Base-by-base conservation (phyloP, 2,329 filamentous ascomycete genomes). In the Colletotrichum eleusines region DNA sequence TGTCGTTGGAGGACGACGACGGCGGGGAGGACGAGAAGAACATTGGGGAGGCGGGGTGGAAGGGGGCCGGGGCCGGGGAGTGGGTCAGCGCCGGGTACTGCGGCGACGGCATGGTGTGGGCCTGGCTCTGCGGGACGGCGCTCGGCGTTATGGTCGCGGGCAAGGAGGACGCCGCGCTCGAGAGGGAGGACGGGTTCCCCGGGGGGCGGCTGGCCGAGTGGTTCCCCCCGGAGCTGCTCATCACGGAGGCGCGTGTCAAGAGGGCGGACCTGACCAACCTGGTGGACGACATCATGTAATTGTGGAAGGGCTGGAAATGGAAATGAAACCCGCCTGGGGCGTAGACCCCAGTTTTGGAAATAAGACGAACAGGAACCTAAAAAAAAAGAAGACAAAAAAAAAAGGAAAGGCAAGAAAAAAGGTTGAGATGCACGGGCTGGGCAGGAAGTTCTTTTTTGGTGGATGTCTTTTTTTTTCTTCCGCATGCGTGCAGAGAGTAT, bases 101-200 rank as follows among this genome's bases (percentile, higher is more conserved):
- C 53, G 86, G 86, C 18, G 83, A 87, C 53, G 86, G 86, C 5
- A 87, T 88, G 85, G 83, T 84, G 2, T 85, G 82, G 80, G 83
- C 85, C 3, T 88, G 86, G 85, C 80, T 86, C 18, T 85, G 81
- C 54, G 86, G 85, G 0, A 81, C 80, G 14, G 86, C 85, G 0
- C 51, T 86, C 62, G 85, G 79, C 0, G 72, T 84, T 3, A 86
- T 86, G 84, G 76, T 88, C 11, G 73, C 82, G 0, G 83, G 82
- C 0, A 79, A 75, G 42, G 80, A 83, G 20, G 69, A 76, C 0
- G 77, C 79, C 2, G 72, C 77, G 3, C 46, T 82, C 35, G 72
- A 73, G 1, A 72, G 72, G 9, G 75, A 71, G 0, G 73, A 77
- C 3, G 83, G 83, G 2, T 76, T 81, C 5, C 82, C 82, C 0